Percentiles rank a stretch among this genome's conserved stretches.
phyloP scores from a whole-genome alignment of 177 flowering plant species.

The Telopea speciosissima region DNA sequence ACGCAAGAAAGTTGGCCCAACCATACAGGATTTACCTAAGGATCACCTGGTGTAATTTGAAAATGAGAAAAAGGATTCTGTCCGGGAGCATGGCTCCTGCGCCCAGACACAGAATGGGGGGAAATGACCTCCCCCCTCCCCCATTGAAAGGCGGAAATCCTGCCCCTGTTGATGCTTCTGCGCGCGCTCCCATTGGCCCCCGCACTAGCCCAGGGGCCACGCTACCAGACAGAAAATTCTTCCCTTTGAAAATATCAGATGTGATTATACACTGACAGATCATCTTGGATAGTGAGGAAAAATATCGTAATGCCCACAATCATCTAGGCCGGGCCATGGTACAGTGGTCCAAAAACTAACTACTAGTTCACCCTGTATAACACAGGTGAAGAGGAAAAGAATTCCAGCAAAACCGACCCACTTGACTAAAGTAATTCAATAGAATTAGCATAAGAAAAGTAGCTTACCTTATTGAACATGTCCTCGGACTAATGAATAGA shows the following conservation, averaged over 20 bases:
- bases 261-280: neutral
- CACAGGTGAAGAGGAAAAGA: neutral
- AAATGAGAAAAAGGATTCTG: too few species aligned
- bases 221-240: too few species aligned
- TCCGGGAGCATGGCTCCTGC: too few species aligned
- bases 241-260: neutral
- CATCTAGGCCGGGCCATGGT: neutral
- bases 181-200: too few species aligned
- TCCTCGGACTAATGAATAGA: constrained; percentile 69
- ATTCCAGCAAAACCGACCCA: neutral
- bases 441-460: constrained; percentile 2
- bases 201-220: too few species aligned
- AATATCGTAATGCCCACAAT: neutral
- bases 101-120: too few species aligned
- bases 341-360: neutral
- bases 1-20: neutral
- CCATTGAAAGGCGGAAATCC: too few species aligned
- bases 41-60: neutral
- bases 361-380: neutral
- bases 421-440: neutral
- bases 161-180: too few species aligned
- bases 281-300: neutral
- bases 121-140: too few species aligned
- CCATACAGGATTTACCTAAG: neutral
- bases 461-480: constrained; percentile 72